phyloP scores from a whole-genome alignment of 257 asterid species.

The Thymus quinquecostatus region DNA sequence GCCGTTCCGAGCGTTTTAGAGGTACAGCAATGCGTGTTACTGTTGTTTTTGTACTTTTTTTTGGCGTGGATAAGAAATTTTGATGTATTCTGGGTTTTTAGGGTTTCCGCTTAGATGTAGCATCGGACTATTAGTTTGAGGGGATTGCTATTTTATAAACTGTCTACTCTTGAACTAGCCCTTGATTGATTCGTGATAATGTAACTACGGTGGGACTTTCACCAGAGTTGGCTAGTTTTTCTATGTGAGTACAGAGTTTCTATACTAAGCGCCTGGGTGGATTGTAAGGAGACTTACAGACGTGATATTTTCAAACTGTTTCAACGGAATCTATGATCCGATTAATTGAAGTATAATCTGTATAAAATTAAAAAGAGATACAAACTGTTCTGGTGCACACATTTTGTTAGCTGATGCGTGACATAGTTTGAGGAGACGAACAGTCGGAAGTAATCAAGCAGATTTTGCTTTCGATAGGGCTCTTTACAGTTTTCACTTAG shows the following conservation, averaged over 20 bases:
- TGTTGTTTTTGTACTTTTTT: neutral
- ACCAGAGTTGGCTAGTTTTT: neutral
- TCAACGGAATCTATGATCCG: no score
- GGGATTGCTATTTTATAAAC: no score
- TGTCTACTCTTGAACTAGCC: no score
- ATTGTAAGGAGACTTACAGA: no score
- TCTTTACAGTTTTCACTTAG: neutral
- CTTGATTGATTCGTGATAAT: no score
- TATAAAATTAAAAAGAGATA: no score
- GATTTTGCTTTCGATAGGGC: neutral
- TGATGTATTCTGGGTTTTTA: no score
- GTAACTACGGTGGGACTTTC: neutral
- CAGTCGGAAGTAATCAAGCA: no score
- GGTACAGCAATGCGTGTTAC: slow-evolving; percentile 41
- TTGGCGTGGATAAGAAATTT: no score
- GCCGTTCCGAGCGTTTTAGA: slow-evolving; percentile 59
- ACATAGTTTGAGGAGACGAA: neutral
- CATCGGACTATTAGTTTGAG: no score
- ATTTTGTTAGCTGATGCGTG: neutral
- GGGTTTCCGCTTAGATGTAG: no score
- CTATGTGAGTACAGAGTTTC: neutral
- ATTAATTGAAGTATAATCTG: neutral
- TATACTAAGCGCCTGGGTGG: neutral
- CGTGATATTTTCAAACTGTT: no score
- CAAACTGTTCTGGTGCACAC: neutral